Evolutionary conservation across 2,329 filamentous ascomycete genomes (phyloP).

Genomic region (Fusarium agapanthi): DNA sequence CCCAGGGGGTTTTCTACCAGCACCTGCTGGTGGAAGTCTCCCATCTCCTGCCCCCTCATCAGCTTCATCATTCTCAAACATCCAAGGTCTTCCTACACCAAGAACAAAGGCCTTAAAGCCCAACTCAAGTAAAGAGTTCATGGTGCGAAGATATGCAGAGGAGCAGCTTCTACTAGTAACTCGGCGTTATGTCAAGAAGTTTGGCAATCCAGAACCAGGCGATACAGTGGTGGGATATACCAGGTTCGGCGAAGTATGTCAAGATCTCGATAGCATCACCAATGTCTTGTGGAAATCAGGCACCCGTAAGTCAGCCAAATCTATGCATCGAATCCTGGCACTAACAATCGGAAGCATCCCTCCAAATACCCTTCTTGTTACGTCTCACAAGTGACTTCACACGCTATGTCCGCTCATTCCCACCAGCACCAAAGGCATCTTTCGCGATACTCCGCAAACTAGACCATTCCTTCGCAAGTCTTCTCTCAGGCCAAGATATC

Average conservation of each 20-base stretch:
- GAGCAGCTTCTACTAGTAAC: slow-evolving; percentile 62
- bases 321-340: too few species aligned
- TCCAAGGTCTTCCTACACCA: slow-evolving; percentile 62
- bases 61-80: slow-evolving; percentile 51
- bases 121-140: slow-evolving; percentile 68
- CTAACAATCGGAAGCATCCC: slow-evolving; percentile 37
- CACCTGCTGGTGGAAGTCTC: slow-evolving; percentile 50
- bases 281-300: slow-evolving; percentile 88
- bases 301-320: slow-evolving; percentile 70
- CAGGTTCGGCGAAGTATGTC: slow-evolving; percentile 74
- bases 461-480: slow-evolving; percentile 82
- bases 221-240: slow-evolving; percentile 63
- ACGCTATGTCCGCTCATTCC: slow-evolving; percentile 77
- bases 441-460: slow-evolving; percentile 80
- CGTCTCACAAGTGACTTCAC: slow-evolving; percentile 78
- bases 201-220: slow-evolving; percentile 54
- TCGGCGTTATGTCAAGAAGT: slow-evolving; percentile 69
- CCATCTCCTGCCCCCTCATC: slow-evolving; percentile 65
- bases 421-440: slow-evolving; percentile 66
- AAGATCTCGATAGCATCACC: slow-evolving; percentile 77
- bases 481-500: slow-evolving; percentile 74
- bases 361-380: slow-evolving; percentile 87
- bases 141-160: slow-evolving; percentile 66
- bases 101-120: slow-evolving; percentile 61
- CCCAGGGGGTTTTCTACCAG: slow-evolving; percentile 63